Evolutionary conservation across 352 stramenopile genomes (phyloP).

Genomic region (Pythium insidiosum): DNA sequence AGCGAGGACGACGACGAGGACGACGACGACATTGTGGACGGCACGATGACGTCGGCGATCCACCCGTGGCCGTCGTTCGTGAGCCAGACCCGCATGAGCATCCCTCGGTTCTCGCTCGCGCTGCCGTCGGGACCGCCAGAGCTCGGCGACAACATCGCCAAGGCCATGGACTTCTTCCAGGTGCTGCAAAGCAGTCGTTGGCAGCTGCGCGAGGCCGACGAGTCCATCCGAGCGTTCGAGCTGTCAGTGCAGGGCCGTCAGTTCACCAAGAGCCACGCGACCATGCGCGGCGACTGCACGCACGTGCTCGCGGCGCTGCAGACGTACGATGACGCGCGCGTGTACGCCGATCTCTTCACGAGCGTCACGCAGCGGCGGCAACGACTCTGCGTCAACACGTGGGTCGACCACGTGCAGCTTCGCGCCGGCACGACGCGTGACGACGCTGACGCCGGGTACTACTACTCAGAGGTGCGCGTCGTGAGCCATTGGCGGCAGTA

Average conservation of each 20-base stretch:
- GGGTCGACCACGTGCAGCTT: conserved; percentile 13
- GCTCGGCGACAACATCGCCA: conserved; percentile 45
- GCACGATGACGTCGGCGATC: conserved; percentile 1
- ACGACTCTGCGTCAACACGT: conserved; percentile 45
- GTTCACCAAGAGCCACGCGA: conserved; percentile 54
- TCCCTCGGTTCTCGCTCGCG: conserved; percentile 27
- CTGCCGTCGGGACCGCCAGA: conserved; percentile 26
- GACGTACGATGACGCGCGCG: conserved; percentile 34
- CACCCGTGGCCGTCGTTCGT: conserved; percentile 8
- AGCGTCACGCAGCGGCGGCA: conserved; percentile 22
- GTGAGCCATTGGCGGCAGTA: conserved; percentile 25
- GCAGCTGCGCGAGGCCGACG: conserved; percentile 12
- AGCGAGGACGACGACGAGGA: conserved; percentile 7
- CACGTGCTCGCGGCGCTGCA: conserved; percentile 28
- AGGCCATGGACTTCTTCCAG: conserved; percentile 58
- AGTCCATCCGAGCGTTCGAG: conserved; percentile 24
- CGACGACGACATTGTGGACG: conserved; percentile 3
- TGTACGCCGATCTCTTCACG: conserved; percentile 49
- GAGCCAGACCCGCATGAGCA: not conserved
- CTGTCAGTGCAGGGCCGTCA: conserved; percentile 19
- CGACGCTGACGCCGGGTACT: not conserved
- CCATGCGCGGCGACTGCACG: conserved; percentile 25
- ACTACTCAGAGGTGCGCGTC: conserved; percentile 11
- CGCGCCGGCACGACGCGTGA: not conserved
- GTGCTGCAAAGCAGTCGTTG: conserved; percentile 50